Evolutionary conservation across 345 rosid species (phyloP).

Genomic region (Bruguiera gymnorhiza): DNA sequence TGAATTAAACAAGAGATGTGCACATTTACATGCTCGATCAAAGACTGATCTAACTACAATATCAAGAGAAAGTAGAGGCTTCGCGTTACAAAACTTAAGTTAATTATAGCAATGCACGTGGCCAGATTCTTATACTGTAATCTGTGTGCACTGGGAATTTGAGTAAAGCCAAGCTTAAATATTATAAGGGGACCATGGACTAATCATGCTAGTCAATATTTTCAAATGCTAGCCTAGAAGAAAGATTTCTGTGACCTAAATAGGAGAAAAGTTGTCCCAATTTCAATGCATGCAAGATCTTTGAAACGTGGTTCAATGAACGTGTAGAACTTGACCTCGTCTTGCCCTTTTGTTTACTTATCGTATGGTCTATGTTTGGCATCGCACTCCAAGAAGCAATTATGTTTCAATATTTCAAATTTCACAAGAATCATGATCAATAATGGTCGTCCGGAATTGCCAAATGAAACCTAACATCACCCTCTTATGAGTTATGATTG

Average conservation of each 20-base stretch:
- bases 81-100: slow-evolving; percentile 6
- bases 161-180: not conserved
- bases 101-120: slow-evolving; percentile 37
- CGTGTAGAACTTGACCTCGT: not conserved
- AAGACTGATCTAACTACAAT: not conserved
- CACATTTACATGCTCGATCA: slow-evolving; percentile 10
- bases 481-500: too few species aligned
- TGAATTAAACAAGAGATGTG: too few species aligned
- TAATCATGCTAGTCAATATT: slow-evolving; percentile 24
- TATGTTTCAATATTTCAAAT: too few species aligned
- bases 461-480: not conserved
- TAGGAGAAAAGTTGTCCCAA: not conserved
- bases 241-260: slow-evolving; percentile 15
- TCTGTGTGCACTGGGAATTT: slow-evolving; percentile 14
- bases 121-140: slow-evolving; percentile 26
- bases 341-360: not conserved
- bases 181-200: slow-evolving; percentile 7
- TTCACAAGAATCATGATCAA: not conserved
- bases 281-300: slow-evolving; percentile 4
- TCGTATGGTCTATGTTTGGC: too few species aligned
- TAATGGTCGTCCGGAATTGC: not conserved
- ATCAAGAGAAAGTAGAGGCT: not conserved
- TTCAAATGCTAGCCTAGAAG: slow-evolving; percentile 12
- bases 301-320: slow-evolving; percentile 31
- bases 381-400: too few species aligned